Evolutionary conservation across 495 filamentous ascomycete genomes (phyloP).

Genomic region (Penicillium manginii): DNA sequence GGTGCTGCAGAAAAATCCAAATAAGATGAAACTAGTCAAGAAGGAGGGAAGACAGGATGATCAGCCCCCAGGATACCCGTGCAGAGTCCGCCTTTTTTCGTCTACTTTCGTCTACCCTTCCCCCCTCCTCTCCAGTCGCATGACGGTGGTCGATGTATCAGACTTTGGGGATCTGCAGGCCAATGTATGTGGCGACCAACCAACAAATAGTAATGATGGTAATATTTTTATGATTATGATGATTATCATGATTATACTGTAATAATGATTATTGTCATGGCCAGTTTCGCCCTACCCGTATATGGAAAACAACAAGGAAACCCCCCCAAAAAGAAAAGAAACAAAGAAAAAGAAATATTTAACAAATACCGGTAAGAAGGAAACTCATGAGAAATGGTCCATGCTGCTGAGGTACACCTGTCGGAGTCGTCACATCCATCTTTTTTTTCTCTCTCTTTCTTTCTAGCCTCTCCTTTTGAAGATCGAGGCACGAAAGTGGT

Average conservation of each 20-base stretch:
- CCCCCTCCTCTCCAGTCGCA: constrained; percentile 33
- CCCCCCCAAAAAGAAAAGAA: neutral
- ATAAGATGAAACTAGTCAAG: constrained; percentile 46
- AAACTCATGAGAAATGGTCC: constrained; percentile 19
- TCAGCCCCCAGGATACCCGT: constrained; percentile 41
- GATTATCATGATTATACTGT: too few relatives aligned
- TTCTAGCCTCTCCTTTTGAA: constrained; percentile 9
- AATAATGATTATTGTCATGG: neutral
- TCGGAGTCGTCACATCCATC: constrained; percentile 31
- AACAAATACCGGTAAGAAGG: constrained; percentile 10
- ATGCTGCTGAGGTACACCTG: constrained; percentile 30
- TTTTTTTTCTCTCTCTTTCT: constrained; percentile 10
- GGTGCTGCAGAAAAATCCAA: constrained; percentile 45
- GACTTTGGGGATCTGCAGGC: constrained; percentile 35
- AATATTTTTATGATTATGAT: neutral
- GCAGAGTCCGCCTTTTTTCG: constrained; percentile 27
- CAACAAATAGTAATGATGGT: neutral
- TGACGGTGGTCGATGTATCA: constrained; percentile 43
- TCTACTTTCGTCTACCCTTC: neutral
- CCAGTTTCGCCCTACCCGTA: neutral
- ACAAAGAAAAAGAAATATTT: neutral
- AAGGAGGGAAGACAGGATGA: constrained; percentile 34
- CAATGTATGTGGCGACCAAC: constrained; percentile 28
- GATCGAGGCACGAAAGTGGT: constrained; percentile 35
- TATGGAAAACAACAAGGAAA: neutral